phyloP scores from a whole-genome alignment of 1,284 basidiomycete species.

The Trichosporon sp. region DNA sequence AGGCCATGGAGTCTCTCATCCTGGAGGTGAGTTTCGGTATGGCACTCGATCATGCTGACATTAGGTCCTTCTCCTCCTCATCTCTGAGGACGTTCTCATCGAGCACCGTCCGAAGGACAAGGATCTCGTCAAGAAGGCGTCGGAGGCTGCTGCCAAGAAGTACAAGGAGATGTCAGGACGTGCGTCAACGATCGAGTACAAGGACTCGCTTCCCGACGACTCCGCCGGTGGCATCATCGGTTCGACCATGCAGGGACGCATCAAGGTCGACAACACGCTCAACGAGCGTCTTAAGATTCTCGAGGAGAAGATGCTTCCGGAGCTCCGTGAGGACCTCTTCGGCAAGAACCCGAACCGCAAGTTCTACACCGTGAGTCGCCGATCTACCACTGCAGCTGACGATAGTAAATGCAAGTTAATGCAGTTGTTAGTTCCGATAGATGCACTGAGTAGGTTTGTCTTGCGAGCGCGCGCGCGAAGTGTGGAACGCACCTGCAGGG shows the following conservation, averaged over 20 bases:
- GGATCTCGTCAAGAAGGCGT: conserved; percentile 35
- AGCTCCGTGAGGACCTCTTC: conserved; percentile 78
- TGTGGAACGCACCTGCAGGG: too few relatives aligned
- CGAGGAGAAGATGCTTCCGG: conserved; percentile 90
- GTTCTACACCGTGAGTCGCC: conserved; percentile 58
- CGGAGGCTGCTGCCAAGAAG: conserved; percentile 29
- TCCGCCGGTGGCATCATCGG: conserved; percentile 79
- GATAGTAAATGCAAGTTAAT: not conserved
- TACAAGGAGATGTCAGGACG: conserved; percentile 59
- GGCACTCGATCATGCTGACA: not conserved
- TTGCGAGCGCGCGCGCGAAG: too few relatives aligned
- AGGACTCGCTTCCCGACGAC: conserved; percentile 65
- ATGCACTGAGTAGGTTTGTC: conserved; percentile 4
- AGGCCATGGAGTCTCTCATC: conserved; percentile 73
- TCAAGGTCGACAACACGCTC: conserved; percentile 85
- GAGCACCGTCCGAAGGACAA: conserved; percentile 42
- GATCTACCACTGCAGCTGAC: not conserved
- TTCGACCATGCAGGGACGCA: conserved; percentile 63
- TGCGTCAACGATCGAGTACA: conserved; percentile 59
- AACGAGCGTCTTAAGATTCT: conserved; percentile 79
- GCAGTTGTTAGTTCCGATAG: conserved; percentile 1
- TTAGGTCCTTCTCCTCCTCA: conserved; percentile 56
- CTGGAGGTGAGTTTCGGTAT: conserved; percentile 61
- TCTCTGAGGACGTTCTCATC: conserved; percentile 60
- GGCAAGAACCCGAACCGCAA: conserved; percentile 80